Evolutionary conservation across 1,284 basidiomycete species (phyloP).

Genomic region (Cystobasidium slooffiae): DNA sequence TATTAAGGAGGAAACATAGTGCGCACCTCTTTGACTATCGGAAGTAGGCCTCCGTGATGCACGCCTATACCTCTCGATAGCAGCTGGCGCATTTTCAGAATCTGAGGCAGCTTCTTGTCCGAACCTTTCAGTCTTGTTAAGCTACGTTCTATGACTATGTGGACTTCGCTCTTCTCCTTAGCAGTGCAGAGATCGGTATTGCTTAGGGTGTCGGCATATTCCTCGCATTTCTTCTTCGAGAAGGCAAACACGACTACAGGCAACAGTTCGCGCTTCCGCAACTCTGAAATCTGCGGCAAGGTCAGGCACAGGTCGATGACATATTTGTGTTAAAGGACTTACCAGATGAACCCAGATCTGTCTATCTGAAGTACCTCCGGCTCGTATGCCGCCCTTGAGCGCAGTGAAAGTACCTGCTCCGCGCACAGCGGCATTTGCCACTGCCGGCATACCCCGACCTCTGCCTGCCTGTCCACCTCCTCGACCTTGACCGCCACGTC

Average conservation of each 20-base stretch:
- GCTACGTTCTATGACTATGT: slow-evolving; percentile 90
- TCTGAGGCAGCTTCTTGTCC: slow-evolving; percentile 94
- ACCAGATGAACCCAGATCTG: slow-evolving; percentile 88
- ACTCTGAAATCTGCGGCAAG: slow-evolving; percentile 61
- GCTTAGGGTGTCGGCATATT: slow-evolving; percentile 86
- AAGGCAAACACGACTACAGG: slow-evolving; percentile 98
- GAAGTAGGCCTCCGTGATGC: slow-evolving; percentile 94
- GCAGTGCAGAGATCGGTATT: slow-evolving; percentile 85
- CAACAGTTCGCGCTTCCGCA: slow-evolving; percentile 82
- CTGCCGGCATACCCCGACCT: slow-evolving; percentile 60
- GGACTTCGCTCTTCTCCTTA: slow-evolving; percentile 93
- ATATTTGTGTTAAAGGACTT: neutral
- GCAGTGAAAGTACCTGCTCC: slow-evolving; percentile 40
- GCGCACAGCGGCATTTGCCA: slow-evolving; percentile 55
- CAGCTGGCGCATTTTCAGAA: slow-evolving; percentile 86
- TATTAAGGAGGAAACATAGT: neutral
- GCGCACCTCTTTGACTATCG: slow-evolving; percentile 91
- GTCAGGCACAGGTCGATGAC: neutral
- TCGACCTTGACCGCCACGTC: slow-evolving; percentile 66
- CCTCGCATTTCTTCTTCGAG: slow-evolving; percentile 95
- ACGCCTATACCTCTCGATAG: slow-evolving; percentile 93
- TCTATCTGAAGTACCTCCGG: slow-evolving; percentile 46
- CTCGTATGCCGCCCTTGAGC: slow-evolving; percentile 37
- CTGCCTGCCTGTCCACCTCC: slow-evolving; percentile 65
- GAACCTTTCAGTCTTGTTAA: slow-evolving; percentile 89